Conservation (phyloP, 1,284 basidiomycete species). For the Moniliella sp. region DNA sequence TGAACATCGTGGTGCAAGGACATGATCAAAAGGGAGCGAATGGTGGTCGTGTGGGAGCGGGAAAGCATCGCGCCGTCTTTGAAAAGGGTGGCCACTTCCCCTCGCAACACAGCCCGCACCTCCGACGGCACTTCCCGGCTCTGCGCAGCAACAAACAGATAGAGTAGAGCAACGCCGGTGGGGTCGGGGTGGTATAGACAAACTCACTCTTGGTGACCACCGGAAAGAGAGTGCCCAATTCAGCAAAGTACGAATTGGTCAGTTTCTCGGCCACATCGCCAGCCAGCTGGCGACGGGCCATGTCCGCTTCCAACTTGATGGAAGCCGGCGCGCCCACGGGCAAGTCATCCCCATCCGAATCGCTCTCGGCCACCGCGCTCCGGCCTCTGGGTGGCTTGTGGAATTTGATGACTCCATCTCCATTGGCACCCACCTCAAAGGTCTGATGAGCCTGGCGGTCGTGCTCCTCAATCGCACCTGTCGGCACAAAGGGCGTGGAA, state of each 20-base stretch:
- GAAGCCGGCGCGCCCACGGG: constrained; percentile 10
- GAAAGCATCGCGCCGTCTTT: constrained; percentile 72
- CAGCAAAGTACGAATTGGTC: constrained; percentile 71
- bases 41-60: constrained; percentile 61
- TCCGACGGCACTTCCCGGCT: constrained; percentile 58
- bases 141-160: constrained; percentile 74
- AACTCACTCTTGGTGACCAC: constrained; percentile 71
- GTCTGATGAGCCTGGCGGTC: constrained; percentile 42
- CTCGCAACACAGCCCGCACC: constrained; percentile 64
- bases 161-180: constrained; percentile 64
- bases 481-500: constrained; percentile 59
- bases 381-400: constrained; percentile 38
- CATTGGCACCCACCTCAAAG: constrained; percentile 42
- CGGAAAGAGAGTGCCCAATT: constrained; percentile 63
- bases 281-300: constrained; percentile 11
- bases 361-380: constrained; percentile 1
- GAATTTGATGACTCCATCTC: constrained; percentile 70
- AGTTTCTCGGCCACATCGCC: constrained; percentile 43
- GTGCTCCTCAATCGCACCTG: constrained; percentile 60
- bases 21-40: constrained; percentile 66
- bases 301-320: constrained; percentile 3
- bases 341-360: constrained; percentile 5
- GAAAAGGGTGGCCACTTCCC: constrained; percentile 42
- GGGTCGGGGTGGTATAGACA: constrained; percentile 46
- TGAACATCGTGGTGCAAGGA: constrained; percentile 47